A percentile compares a stretch with the other conserved stretches of the same genome.
Evolutionary conservation across 192 early-diverging fungal species (phyloP).

Genomic region (Haplosporangium gracile): DNA sequence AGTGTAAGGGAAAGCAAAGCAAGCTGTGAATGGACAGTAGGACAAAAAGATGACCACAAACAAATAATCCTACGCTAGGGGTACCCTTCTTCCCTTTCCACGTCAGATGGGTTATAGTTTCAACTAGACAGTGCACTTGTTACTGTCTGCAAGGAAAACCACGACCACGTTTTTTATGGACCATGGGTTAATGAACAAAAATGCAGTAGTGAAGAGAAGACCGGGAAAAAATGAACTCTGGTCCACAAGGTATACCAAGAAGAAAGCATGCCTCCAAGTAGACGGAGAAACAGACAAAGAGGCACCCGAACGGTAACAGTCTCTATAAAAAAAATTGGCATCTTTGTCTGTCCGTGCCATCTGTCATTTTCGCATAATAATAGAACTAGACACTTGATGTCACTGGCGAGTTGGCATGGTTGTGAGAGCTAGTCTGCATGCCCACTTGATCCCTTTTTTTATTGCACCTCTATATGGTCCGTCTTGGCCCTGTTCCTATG

Average conservation of each 20-base stretch:
- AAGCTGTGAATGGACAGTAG: neutral
- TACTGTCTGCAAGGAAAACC: neutral
- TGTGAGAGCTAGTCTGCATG: neutral
- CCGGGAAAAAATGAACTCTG: neutral
- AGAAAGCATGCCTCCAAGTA: neutral
- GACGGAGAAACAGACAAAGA: neutral
- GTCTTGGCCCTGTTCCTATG: no score
- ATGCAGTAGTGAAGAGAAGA: neutral
- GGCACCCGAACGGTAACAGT: no score
- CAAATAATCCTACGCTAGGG: neutral
- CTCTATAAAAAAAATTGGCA: no score
- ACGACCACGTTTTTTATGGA: neutral
- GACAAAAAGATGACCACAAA: neutral
- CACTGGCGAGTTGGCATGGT: neutral
- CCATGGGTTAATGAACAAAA: neutral
- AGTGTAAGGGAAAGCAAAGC: neutral
- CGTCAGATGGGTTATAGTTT: neutral
- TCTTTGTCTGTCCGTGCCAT: neutral
- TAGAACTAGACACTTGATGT: neutral
- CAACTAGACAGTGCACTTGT: neutral
- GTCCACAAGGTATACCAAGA: neutral
- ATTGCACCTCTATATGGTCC: neutral
- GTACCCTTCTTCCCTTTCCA: neutral
- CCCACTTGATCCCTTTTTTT: neutral
- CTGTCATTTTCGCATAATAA: neutral